Evolutionary conservation across 176 grass and related monocot genomes (phyloP), one percentile per base, ranked within the genome.

Genomic region (Bothriochloa decipiens): DNA sequence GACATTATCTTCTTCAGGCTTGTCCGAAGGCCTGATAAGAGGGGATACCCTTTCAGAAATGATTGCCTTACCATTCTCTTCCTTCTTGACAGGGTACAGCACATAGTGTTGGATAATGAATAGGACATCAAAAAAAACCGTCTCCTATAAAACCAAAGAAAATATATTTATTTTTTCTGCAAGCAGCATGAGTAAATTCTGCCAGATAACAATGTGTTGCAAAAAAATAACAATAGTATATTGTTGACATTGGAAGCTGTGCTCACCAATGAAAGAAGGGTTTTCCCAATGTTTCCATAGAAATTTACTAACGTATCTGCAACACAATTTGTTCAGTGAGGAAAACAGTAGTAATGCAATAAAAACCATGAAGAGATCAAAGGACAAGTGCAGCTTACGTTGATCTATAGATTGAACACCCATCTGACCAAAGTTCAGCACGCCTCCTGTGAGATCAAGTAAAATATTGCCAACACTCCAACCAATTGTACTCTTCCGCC

Each of bases 391-490:
- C 14, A 73, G 26, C 92, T 68, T 81, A 95, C 96, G 45, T 85
- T 98, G 93, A 88, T 98, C 96, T 81, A 98, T 95, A 49, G 96
- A 93, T 83, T 95, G 96, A 55, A 93, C 89, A 63, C 96, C 96
- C 91, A 98, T 83, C 86, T 98, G 96, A 85, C 89, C 82, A 88
- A 98, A 98, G 71, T 95, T 98, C 37, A 98, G 82, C 46, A 98
- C 27, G 6, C 93, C 96, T 65, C 96, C 96, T 15, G 80, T 61
- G 63, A 98, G 85, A 74, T 98, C 96, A 82, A 98, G 96, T 79
- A 98, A 83, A 61, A 98, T 98, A 73, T 98, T 98, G 37, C 96
- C 96, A 83, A 98, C 93, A 75, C 96, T 98, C 96, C 96, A 98
- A 68, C 96, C 96, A 49, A 95, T 84, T 25, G 96, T 98, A 70